Percentiles rank a stretch among this genome's conserved stretches.
Conservation (phyloP, 1,284 basidiomycete genomes). For the Sanguinoderma infundibulare region DNA sequence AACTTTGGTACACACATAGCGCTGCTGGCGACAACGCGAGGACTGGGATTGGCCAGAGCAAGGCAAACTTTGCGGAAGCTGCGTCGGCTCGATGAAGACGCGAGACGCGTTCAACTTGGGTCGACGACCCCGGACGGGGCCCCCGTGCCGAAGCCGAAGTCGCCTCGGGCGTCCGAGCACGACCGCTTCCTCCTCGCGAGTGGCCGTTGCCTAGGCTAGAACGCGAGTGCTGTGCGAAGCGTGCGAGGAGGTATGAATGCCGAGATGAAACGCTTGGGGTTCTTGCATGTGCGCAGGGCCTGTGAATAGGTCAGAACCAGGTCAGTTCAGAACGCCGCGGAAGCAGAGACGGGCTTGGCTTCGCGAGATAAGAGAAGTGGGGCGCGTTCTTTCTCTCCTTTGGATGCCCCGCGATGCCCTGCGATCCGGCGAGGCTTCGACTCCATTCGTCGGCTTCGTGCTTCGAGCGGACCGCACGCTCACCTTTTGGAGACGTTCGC, state of each 20-base stretch:
- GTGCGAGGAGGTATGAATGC: not conserved
- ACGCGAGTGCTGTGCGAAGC: not conserved
- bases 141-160: not conserved
- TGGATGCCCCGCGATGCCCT: not conserved
- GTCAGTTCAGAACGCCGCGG: not conserved
- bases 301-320: no score
- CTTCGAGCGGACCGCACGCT: not conserved
- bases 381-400: not conserved
- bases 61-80: not conserved
- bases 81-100: not conserved
- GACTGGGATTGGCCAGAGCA: not conserved
- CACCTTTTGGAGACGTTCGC: no score
- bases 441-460: not conserved
- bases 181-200: no score
- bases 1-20: no score
- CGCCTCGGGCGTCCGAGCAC: no score
- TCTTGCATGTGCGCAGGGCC: not conserved
- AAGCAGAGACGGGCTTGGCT: not conserved
- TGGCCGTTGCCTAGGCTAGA: no score
- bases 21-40: no score
- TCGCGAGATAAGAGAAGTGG: not conserved
- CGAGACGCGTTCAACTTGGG: no score
- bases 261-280: slow-evolving; percentile 1
- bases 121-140: not conserved
- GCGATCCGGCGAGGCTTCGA: not conserved